phyloP scores from a whole-genome alignment of 192 early-diverging fungal genomes.

The Podila clonocystis region DNA sequence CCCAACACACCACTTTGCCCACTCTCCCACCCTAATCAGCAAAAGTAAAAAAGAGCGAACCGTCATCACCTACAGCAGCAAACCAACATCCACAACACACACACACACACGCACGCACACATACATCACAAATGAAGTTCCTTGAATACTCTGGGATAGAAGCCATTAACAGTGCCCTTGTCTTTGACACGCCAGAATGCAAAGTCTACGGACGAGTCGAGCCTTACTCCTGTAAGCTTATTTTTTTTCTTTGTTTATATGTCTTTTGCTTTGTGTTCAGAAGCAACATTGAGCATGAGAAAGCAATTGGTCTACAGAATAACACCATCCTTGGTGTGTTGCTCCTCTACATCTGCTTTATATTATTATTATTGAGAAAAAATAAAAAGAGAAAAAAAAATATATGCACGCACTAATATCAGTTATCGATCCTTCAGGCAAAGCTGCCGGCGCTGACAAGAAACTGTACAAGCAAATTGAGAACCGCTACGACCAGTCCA shows the following conservation, averaged over 20 bases:
- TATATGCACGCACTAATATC: neutral
- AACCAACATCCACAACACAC: neutral
- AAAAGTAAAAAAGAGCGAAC: too few species aligned
- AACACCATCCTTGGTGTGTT: neutral
- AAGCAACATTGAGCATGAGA: neutral
- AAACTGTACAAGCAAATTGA: conserved; percentile 92
- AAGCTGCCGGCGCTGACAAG: conserved; percentile 92
- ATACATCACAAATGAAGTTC: conserved; percentile 80
- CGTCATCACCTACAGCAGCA: neutral
- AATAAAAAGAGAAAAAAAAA: too few species aligned
- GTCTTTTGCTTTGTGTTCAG: neutral
- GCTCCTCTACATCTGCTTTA: too few species aligned
- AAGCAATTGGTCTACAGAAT: neutral
- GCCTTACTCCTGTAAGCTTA: conserved; percentile 90
- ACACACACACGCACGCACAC: neutral
- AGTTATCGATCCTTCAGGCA: conserved; percentile 65
- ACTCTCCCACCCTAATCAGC: neutral
- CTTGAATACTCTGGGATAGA: conserved; percentile 85
- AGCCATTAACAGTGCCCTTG: conserved; percentile 84
- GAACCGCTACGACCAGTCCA: conserved; percentile 79
- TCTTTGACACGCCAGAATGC: conserved; percentile 88
- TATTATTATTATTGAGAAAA: too few species aligned
- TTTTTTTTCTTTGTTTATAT: neutral
- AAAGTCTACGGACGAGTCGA: conserved; percentile 87
- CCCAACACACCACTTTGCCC: too few species aligned